Percentiles rank a stretch among this genome's conserved stretches.
phyloP scores from a whole-genome alignment of 352 stramenopile species.

The Phytophthora aleatoria region DNA sequence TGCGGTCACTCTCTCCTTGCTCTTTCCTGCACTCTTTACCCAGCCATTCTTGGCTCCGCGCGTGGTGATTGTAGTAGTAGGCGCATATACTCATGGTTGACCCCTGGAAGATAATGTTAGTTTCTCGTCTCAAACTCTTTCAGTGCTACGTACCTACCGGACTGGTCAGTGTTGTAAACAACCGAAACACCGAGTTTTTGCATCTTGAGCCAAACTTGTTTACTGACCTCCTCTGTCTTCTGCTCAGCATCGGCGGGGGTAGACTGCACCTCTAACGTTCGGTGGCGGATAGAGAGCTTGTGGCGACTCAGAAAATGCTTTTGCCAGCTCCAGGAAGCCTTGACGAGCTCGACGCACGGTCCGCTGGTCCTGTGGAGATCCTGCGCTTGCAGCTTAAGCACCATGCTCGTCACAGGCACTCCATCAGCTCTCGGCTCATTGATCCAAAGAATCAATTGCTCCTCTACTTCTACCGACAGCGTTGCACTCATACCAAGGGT shows the following conservation, averaged over 20 bases:
- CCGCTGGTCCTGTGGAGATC: slow-evolving; percentile 6
- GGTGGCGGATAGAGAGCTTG: slow-evolving; percentile 6
- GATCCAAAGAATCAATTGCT: slow-evolving; percentile 7
- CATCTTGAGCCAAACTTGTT: slow-evolving; percentile 9
- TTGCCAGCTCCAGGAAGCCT: slow-evolving; percentile 19
- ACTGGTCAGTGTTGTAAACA: background rate
- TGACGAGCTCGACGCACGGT: background rate
- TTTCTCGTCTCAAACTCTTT: background rate
- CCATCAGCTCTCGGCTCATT: slow-evolving; percentile 10
- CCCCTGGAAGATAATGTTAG: background rate
- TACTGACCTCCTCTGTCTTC: background rate
- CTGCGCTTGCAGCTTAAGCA: slow-evolving; percentile 11
- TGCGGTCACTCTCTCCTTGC: background rate
- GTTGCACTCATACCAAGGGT: background rate
- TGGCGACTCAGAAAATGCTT: slow-evolving; percentile 18
- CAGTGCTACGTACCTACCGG: background rate
- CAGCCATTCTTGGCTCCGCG: background rate
- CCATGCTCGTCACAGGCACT: slow-evolving; percentile 5
- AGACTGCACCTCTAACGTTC: slow-evolving; percentile 4
- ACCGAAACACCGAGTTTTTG: slow-evolving; percentile 2
- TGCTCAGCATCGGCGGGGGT: background rate
- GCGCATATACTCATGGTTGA: slow-evolving; percentile 1
- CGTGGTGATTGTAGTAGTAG: background rate
- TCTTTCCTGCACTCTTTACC: background rate
- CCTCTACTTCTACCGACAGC: background rate